Evolutionary conservation across 1,284 basidiomycete species (phyloP), one percentile per base, ranked within the genome.

Genomic region (Leccinum insigne): DNA sequence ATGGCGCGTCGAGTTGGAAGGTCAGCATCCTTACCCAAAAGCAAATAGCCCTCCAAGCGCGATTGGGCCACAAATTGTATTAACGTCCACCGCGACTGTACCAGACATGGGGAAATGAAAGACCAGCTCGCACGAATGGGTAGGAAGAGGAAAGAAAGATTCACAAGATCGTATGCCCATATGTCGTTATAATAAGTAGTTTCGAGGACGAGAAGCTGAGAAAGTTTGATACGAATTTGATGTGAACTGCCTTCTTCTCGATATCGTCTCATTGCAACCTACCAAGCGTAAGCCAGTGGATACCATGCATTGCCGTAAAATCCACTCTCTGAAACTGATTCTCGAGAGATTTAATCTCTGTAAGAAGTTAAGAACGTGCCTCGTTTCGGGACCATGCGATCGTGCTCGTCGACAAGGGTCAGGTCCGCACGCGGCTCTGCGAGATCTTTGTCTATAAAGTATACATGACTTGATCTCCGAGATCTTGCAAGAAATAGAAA

Each of bases 21-120:
- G 13, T 6, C 6, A 40, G 4, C 4, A 61, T 6, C 16, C 70
- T 66, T 56, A 66, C 72, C 62, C 60, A 14, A 73, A 73, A 29
- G 74, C 71, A 16, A 73, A 14, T 13, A 73, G 16, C 21, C 74
- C 73, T 6, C 74, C 74, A 16, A 73, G 47, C 13, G 76, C 9
- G 54, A 73, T 64, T 1, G 74, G 10, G 21, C 72, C 72, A 64
- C 67, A 72, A 38, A 72, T 64, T 2, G 62, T 35, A 11, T 29
- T 29, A 32, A 70, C 23, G 7, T 69, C 42, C 8, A 26, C 21
- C 26, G 8, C 3, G 18, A 13, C 13, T 9, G 54, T 40, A 18
- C 2, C 40, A 16, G 57, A 58, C 64, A 64, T 63, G 61, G 10
- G 14, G 11, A 23, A 62, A 44, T 3, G 4, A 56, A 29, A 42